These are phyloP conservation scores for Cladophialophora psammophila DNA, from an alignment of 2,329 filamentous ascomycete genomes.

Conservation along the genomic window DNA sequence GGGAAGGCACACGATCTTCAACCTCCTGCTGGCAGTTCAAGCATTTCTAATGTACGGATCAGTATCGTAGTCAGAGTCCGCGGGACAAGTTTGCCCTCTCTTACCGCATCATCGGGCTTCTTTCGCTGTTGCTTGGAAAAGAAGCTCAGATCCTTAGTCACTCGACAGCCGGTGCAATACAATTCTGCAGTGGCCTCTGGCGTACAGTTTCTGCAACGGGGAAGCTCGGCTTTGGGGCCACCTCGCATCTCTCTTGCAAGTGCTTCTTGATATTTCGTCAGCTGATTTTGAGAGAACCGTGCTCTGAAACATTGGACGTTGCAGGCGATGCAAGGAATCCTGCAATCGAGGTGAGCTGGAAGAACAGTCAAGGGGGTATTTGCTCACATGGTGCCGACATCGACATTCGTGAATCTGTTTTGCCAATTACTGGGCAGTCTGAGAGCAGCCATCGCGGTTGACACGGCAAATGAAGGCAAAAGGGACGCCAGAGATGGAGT, in stretches of 20 bases:
- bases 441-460: not conserved
- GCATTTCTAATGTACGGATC: slow-evolving; percentile 49
- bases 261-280: slow-evolving; percentile 43
- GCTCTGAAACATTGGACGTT: slow-evolving; percentile 48
- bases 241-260: slow-evolving; percentile 18
- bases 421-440: slow-evolving; percentile 8
- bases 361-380: not conserved
- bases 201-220: slow-evolving; percentile 56
- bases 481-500: not conserved
- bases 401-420: slow-evolving; percentile 27
- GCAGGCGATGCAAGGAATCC: slow-evolving; percentile 58
- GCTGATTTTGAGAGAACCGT: slow-evolving; percentile 58
- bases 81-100: slow-evolving; percentile 29
- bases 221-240: slow-evolving; percentile 39
- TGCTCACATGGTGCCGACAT: slow-evolving; percentile 26
- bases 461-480: not conserved
- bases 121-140: slow-evolving; percentile 60
- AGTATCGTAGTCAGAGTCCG: slow-evolving; percentile 1
- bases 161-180: slow-evolving; percentile 56
- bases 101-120: slow-evolving; percentile 56
- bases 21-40: slow-evolving; percentile 48
- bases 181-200: slow-evolving; percentile 55
- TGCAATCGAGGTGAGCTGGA: slow-evolving; percentile 36
- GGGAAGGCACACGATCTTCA: slow-evolving; percentile 44
- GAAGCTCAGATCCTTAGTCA: slow-evolving; percentile 55